Conservation (phyloP, 176 grass and related monocot genomes). For the Oryza meridionalis region DNA sequence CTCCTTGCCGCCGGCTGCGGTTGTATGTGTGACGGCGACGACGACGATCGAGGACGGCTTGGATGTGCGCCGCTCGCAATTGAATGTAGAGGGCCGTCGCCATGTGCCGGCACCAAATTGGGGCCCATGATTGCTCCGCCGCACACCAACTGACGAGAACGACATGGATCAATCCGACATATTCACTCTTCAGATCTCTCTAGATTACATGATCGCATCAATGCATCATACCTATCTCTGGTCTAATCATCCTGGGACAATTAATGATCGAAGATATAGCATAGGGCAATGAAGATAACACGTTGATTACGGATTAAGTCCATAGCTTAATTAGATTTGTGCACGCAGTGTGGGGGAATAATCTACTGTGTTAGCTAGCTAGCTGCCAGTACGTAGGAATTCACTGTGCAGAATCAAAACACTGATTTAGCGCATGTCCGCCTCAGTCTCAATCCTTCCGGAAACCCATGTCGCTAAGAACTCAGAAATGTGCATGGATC, state of each 20-base stretch:
- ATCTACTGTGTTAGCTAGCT: too few relatives aligned
- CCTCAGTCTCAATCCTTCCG: too few relatives aligned
- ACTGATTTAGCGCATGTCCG: too few relatives aligned
- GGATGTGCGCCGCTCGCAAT: background rate
- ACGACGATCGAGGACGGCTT: slow-evolving; percentile 12
- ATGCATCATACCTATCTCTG: background rate
- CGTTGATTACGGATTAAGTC: too few relatives aligned
- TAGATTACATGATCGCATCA: background rate
- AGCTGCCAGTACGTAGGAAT: too few relatives aligned
- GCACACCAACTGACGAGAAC: slow-evolving; percentile 36
- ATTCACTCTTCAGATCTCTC: background rate
- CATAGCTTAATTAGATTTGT: too few relatives aligned
- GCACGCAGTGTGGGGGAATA: too few relatives aligned
- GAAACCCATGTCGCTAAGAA: too few relatives aligned
- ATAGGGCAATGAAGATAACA: background rate
- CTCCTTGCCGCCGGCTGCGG: background rate
- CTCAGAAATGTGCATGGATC: too few relatives aligned
- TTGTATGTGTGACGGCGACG: background rate
- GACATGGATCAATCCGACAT: background rate
- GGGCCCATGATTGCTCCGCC: slow-evolving; percentile 36
- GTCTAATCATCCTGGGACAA: background rate
- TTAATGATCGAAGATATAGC: too few relatives aligned
- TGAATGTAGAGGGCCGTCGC: slow-evolving; percentile 18
- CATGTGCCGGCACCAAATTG: slow-evolving; percentile 44
- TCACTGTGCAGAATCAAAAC: too few relatives aligned